phyloP scores from a whole-genome alignment of 2,329 filamentous ascomycete genomes.

The Aspergillus thermomutatus region DNA sequence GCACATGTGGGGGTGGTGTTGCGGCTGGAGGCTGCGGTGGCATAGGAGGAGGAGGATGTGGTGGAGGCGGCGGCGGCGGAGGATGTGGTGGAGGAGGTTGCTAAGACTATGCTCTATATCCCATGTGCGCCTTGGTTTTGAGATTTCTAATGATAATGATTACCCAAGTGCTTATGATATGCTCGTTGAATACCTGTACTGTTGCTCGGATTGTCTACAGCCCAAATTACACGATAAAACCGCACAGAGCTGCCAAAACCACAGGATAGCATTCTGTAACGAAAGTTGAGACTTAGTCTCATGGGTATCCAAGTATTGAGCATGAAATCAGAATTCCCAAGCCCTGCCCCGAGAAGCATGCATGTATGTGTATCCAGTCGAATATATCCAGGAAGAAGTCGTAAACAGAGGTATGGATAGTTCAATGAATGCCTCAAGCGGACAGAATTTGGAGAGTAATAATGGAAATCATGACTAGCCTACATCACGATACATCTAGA shows the following conservation, averaged over 20 bases:
- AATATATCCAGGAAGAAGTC: background rate
- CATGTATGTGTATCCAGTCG: background rate
- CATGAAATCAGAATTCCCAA: background rate
- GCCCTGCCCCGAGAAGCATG: background rate
- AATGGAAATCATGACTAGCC: background rate
- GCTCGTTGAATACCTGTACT: background rate
- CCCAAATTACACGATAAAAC: background rate
- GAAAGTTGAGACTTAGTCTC: background rate
- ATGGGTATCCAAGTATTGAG: background rate
- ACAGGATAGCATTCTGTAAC: background rate
- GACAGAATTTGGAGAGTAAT: background rate
- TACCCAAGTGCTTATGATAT: background rate
- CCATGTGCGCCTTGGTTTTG: background rate
- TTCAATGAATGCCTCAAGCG: background rate
- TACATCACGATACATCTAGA: constrained; percentile 40
- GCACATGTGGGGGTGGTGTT: constrained; percentile 42
- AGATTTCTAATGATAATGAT: background rate
- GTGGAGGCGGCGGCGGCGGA: constrained; percentile 22
- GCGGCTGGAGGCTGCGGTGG: constrained; percentile 44
- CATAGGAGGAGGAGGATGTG: constrained; percentile 44
- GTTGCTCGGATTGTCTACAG: background rate
- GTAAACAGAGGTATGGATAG: background rate
- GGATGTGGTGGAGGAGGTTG: constrained; percentile 9
- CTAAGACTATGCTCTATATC: background rate
- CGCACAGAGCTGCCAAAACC: background rate